These are phyloP conservation scores for Lonicera japonica DNA, from an alignment of 129 eudicot genomes.

Conservation along the genomic window DNA sequence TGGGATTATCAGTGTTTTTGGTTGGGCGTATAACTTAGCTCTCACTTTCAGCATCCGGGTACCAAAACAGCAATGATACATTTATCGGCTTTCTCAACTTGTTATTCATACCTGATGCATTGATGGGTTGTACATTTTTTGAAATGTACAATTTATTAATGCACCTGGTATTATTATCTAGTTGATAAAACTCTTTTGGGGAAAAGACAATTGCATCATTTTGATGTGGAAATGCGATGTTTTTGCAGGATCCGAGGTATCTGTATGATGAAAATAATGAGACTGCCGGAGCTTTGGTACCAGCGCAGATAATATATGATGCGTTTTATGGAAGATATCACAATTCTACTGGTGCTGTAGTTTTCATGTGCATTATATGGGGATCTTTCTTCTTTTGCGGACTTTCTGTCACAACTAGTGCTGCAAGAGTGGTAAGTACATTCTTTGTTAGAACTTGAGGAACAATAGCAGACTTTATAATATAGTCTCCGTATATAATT, in stretches of 20 bases:
- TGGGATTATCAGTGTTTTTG: conserved; percentile 38
- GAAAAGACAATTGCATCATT: too few relatives aligned
- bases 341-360: conserved; percentile 24
- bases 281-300: conserved; percentile 37
- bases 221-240: not conserved
- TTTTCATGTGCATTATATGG: conserved; percentile 30
- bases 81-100: too few relatives aligned
- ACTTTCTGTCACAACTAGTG: conserved; percentile 33
- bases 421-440: conserved; percentile 31
- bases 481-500: too few relatives aligned
- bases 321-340: conserved; percentile 34
- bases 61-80: not conserved
- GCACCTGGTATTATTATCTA: too few relatives aligned
- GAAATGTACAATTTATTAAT: too few relatives aligned
- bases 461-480: too few relatives aligned
- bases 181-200: too few relatives aligned
- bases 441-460: not conserved
- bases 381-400: conserved; percentile 41
- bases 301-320: conserved; percentile 34
- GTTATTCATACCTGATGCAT: not conserved
- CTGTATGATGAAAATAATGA: conserved; percentile 28
- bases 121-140: too few relatives aligned
- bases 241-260: conserved; percentile 21
- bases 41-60: conserved; percentile 47
- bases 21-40: conserved; percentile 40